phyloP scores from a whole-genome alignment of 352 stramenopile genomes.

The Phytophthora constricta region DNA sequence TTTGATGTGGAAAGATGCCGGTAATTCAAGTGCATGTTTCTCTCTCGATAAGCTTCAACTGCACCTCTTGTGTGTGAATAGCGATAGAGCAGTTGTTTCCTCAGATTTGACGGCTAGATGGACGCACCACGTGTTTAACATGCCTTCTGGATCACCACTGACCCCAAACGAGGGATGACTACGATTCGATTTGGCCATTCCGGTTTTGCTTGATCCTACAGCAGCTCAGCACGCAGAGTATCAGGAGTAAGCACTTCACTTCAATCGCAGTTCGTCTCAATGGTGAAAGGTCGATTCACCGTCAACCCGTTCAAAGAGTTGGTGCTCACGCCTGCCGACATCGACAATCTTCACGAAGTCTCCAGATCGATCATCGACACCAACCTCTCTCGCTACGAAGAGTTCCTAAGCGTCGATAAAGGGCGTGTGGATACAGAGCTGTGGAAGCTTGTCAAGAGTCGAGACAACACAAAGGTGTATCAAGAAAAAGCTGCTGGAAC shows the following conservation, averaged over 20 bases:
- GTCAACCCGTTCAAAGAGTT: conserved; percentile 46
- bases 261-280: neutral
- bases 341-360: conserved; percentile 38
- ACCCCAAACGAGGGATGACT: no score
- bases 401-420: conserved; percentile 36
- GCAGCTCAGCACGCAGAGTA: neutral
- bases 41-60: no score
- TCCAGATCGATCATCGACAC: conserved; percentile 33
- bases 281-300: conserved; percentile 44
- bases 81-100: conserved; percentile 3
- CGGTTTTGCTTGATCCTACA: conserved; percentile 22
- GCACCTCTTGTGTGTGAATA: conserved; percentile 20
- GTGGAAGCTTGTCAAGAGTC: conserved; percentile 48
- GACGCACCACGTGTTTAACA: conserved; percentile 20
- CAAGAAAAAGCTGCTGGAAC: conserved; percentile 15
- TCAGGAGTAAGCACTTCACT: no score
- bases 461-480: conserved; percentile 32
- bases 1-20: conserved; percentile 8
- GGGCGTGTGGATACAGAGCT: conserved; percentile 14
- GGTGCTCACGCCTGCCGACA: conserved; percentile 26
- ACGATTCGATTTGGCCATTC: conserved; percentile 11
- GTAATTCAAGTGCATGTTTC: no score
- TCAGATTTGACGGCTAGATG: conserved; percentile 11
- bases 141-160: neutral
- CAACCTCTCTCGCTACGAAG: conserved; percentile 39